Conservation (phyloP, 2,329 filamentous ascomycete genomes). For the Claviceps sp. region DNA sequence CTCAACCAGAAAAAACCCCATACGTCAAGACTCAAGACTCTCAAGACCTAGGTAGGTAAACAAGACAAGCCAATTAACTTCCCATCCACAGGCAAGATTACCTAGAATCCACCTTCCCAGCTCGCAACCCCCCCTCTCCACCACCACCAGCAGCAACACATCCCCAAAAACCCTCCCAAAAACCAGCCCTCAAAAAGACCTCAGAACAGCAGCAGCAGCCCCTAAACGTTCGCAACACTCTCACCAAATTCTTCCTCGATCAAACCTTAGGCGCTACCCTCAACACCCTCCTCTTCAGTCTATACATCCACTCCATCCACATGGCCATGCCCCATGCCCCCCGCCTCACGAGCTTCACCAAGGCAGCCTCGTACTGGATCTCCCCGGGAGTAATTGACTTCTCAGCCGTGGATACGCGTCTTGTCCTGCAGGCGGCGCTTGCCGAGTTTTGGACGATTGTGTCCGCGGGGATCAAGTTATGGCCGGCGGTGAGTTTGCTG, state of each 20-base stretch:
- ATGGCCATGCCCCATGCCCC: conserved; percentile 31
- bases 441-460: conserved; percentile 53
- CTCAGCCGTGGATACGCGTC: conserved; percentile 28
- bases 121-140: conserved; percentile 23
- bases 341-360: conserved; percentile 22
- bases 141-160: background rate
- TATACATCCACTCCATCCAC: conserved; percentile 44
- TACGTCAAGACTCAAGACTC: too few species aligned
- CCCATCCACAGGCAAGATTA: conserved; percentile 50
- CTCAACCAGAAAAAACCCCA: background rate
- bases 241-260: conserved; percentile 54
- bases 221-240: conserved; percentile 49
- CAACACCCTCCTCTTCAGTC: conserved; percentile 53
- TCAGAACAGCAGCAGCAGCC: conserved; percentile 2
- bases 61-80: conserved; percentile 1
- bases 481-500: conserved; percentile 55
- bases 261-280: conserved; percentile 51
- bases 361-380: conserved; percentile 22
- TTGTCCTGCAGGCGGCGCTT: conserved; percentile 29
- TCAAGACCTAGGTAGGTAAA: too few species aligned
- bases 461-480: conserved; percentile 53
- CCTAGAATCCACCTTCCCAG: conserved; percentile 63
- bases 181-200: background rate
- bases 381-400: conserved; percentile 30
- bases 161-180: conserved; percentile 16